These are phyloP conservation scores for Kalanchoe fedtschenkoi DNA, from an alignment of 164 flowering plant genomes.

Conservation along the genomic window DNA sequence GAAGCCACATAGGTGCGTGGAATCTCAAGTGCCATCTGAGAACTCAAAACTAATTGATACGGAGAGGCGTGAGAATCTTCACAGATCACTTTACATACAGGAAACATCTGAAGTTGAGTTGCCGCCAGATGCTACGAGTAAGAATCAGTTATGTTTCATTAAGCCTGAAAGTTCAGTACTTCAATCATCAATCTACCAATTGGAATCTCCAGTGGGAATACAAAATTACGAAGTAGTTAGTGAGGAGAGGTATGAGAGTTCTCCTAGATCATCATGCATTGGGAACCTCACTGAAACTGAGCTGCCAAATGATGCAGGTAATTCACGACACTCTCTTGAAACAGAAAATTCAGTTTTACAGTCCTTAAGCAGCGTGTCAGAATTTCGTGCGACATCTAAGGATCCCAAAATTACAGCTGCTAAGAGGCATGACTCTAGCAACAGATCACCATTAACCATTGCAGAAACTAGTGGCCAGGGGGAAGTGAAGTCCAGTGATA, in stretches of 20 bases:
- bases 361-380: constrained; percentile 14
- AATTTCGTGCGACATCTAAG: constrained; percentile 20
- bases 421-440: constrained; percentile 20
- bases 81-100: not conserved
- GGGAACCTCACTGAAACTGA: not conserved
- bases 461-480: constrained; percentile 16
- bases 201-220: constrained; percentile 15
- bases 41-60: not conserved
- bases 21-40: not conserved
- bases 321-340: not conserved
- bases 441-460: constrained; percentile 17
- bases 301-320: not conserved
- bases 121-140: not conserved
- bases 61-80: not conserved
- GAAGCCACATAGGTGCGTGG: not conserved
- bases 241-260: not conserved
- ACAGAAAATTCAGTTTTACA: constrained; percentile 22
- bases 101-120: not conserved
- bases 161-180: not conserved
- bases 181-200: not conserved
- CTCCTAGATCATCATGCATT: not conserved
- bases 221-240: too few relatives aligned
- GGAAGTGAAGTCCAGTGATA: constrained; percentile 18
- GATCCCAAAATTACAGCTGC: constrained; percentile 14
- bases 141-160: not conserved